A percentile compares a stretch with the other conserved stretches of the same genome.
Conservation (phyloP, 768 basidiomycete genomes). For the Trametes punicea region DNA sequence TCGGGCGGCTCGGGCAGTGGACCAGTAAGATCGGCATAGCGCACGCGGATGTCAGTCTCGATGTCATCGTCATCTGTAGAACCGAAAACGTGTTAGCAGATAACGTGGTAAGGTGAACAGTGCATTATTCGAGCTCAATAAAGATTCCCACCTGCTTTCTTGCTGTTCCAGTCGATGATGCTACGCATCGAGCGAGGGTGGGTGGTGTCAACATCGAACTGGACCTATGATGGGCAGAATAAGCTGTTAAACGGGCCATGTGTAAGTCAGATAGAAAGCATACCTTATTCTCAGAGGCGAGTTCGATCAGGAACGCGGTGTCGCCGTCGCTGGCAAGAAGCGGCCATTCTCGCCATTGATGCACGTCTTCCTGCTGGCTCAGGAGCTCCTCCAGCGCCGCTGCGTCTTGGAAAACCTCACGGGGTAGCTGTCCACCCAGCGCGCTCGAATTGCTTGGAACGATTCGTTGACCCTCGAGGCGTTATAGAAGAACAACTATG, state of each 20-base stretch:
- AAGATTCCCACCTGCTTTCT: conserved; percentile 91
- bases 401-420: conserved; percentile 73
- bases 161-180: conserved; percentile 79
- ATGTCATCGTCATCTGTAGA: conserved; percentile 77
- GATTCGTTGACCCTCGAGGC: not conserved
- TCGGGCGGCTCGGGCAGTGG: not conserved
- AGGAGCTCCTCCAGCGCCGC: conserved; percentile 56
- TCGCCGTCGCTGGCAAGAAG: conserved; percentile 79
- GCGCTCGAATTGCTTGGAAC: conserved; percentile 59
- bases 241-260: not conserved
- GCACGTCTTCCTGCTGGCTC: conserved; percentile 35
- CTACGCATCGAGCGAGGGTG: conserved; percentile 53
- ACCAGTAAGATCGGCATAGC: conserved; percentile 27
- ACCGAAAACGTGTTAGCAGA: not conserved
- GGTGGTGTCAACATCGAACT: conserved; percentile 67
- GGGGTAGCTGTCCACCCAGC: conserved; percentile 58
- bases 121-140: too few relatives aligned
- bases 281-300: conserved; percentile 82
- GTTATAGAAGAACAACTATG: not conserved
- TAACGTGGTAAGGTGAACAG: not conserved
- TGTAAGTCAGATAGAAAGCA: conserved; percentile 6
- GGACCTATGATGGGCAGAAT: conserved; percentile 45
- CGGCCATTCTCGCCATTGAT: conserved; percentile 71
- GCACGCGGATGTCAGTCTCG: conserved; percentile 61
- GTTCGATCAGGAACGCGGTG: conserved; percentile 66